Evolutionary conservation across 495 filamentous ascomycete genomes (phyloP).

Genomic region (Aspergillus affinis): DNA sequence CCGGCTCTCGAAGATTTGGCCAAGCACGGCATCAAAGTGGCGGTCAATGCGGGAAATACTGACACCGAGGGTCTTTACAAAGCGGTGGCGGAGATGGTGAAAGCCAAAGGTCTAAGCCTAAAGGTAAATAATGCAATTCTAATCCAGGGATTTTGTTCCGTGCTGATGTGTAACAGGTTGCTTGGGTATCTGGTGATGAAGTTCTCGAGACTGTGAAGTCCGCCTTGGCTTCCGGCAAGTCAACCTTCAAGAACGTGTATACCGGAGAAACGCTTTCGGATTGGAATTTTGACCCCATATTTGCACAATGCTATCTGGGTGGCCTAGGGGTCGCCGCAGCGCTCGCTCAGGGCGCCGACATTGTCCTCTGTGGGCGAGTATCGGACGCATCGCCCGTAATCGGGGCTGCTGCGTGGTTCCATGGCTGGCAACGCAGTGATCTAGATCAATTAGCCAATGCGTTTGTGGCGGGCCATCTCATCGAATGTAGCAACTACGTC

Average conservation of each 20-base stretch:
- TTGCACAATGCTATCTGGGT: constrained; percentile 55
- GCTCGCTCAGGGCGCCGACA: constrained; percentile 52
- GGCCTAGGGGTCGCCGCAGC: constrained; percentile 50
- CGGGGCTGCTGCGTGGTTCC: constrained; percentile 51
- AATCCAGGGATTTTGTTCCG: background rate
- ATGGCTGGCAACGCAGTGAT: constrained; percentile 43
- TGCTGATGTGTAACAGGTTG: constrained; percentile 25
- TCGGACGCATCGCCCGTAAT: constrained; percentile 56
- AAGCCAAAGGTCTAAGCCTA: constrained; percentile 41
- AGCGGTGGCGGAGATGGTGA: constrained; percentile 44
- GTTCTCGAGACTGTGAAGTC: constrained; percentile 45
- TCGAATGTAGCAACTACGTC: constrained; percentile 57
- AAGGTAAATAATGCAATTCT: constrained; percentile 26
- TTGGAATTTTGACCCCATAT: constrained; percentile 55
- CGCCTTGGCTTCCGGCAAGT: constrained; percentile 34
- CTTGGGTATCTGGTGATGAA: constrained; percentile 55
- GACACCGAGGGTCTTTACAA: constrained; percentile 50
- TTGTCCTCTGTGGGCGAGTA: constrained; percentile 57
- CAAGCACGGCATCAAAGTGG: constrained; percentile 52
- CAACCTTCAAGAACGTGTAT: constrained; percentile 50
- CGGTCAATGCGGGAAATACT: constrained; percentile 57
- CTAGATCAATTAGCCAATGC: constrained; percentile 51
- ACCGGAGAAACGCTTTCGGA: constrained; percentile 47
- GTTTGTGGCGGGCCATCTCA: constrained; percentile 55
- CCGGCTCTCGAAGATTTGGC: constrained; percentile 53